These are phyloP conservation scores for Aspergillus sp. DNA, from an alignment of 2,329 filamentous ascomycete genomes.

Conservation along the genomic window DNA sequence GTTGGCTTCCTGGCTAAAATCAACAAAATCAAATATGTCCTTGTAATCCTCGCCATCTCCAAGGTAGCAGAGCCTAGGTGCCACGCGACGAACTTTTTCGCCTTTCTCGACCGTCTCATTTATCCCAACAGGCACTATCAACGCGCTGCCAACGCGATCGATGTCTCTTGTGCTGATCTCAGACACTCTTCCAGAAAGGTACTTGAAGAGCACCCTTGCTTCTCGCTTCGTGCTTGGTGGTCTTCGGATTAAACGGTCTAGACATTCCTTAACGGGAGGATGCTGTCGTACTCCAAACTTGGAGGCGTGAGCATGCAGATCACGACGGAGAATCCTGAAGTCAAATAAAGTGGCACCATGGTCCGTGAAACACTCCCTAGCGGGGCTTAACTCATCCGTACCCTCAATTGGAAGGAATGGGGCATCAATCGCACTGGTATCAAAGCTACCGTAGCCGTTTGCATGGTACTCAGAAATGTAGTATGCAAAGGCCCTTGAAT, in stretches of 20 bases:
- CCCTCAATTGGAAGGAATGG: conserved; percentile 68
- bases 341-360: conserved; percentile 68
- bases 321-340: conserved; percentile 67
- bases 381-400: conserved; percentile 57
- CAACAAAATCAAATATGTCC: conserved; percentile 94
- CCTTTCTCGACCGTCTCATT: conserved; percentile 35
- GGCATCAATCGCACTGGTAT: conserved; percentile 49
- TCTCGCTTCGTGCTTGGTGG: conserved; percentile 62
- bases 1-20: conserved; percentile 84
- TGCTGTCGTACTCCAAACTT: conserved; percentile 83
- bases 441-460: conserved; percentile 65
- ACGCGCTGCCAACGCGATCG: conserved; percentile 55
- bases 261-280: conserved; percentile 70
- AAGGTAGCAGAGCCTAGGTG: conserved; percentile 71
- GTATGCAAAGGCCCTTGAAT: conserved; percentile 68
- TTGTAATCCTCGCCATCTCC: conserved; percentile 67
- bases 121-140: conserved; percentile 62
- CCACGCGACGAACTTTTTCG: conserved; percentile 47
- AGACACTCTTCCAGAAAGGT: conserved; percentile 69
- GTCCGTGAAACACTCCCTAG: conserved; percentile 76
- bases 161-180: conserved; percentile 62
- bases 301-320: conserved; percentile 71
- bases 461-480: conserved; percentile 72
- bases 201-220: conserved; percentile 69
- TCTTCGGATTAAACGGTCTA: conserved; percentile 62